These are phyloP conservation scores for Cyberlindnera sargentensis DNA, from an alignment of 805 yeast species.

Conservation along the genomic window DNA sequence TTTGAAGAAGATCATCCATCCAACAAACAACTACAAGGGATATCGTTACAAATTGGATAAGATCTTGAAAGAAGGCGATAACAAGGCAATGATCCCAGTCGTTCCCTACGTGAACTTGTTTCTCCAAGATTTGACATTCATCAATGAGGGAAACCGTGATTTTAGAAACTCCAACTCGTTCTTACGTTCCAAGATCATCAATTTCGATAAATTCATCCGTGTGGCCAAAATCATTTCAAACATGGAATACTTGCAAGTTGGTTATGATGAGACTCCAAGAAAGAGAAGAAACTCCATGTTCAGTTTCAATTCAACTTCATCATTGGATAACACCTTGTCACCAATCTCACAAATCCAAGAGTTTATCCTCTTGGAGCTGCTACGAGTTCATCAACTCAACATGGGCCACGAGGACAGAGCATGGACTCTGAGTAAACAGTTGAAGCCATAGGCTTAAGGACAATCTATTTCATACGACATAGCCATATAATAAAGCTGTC, in stretches of 20 bases:
- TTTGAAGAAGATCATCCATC: slow-evolving; percentile 62
- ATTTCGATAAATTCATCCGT: slow-evolving; percentile 67
- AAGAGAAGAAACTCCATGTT: slow-evolving; percentile 22
- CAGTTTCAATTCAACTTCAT: slow-evolving; percentile 16
- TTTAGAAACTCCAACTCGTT: slow-evolving; percentile 51
- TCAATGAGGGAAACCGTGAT: slow-evolving; percentile 75
- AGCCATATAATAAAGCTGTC: too few species aligned
- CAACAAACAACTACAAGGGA: slow-evolving; percentile 63
- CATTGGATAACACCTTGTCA: slow-evolving; percentile 22
- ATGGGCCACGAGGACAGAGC: slow-evolving; percentile 58
- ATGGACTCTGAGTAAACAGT: slow-evolving; percentile 58
- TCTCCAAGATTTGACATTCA: slow-evolving; percentile 72
- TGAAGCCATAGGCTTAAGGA: slow-evolving; percentile 5
- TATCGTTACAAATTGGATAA: slow-evolving; percentile 58
- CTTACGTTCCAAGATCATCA: slow-evolving; percentile 45
- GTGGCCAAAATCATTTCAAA: slow-evolving; percentile 60
- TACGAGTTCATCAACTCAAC: slow-evolving; percentile 62
- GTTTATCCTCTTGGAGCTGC: slow-evolving; percentile 56
- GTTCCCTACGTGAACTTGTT: slow-evolving; percentile 74
- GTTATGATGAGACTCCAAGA: slow-evolving; percentile 32
- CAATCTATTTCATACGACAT: neutral
- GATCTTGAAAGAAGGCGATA: slow-evolving; percentile 38
- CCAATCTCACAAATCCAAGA: slow-evolving; percentile 35
- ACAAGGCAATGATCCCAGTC: slow-evolving; percentile 41
- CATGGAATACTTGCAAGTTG: slow-evolving; percentile 60